Percentiles rank a stretch among this genome's conserved stretches.
Conservation (phyloP, 352 stramenopile genomes). For the Globisporangium spiculum region DNA sequence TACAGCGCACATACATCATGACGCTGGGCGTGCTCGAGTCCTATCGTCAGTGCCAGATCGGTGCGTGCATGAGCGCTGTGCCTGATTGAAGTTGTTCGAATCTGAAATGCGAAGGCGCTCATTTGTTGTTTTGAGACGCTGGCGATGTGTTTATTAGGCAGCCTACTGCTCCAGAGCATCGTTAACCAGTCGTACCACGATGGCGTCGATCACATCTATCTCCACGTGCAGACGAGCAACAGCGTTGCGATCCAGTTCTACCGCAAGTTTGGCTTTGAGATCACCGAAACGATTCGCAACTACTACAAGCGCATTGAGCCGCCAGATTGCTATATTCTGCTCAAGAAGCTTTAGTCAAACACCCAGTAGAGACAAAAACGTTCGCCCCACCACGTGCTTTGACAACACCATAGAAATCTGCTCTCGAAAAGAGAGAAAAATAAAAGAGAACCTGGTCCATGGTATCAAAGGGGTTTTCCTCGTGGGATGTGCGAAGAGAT, state of each 20-base stretch:
- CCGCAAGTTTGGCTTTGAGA: conserved; percentile 78
- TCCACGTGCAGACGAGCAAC: conserved; percentile 95
- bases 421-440: no score
- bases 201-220: conserved; percentile 57
- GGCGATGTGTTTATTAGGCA: conserved; percentile 22
- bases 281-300: conserved; percentile 88
- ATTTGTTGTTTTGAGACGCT: conserved; percentile 7
- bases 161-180: conserved; percentile 38
- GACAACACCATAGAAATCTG: background rate
- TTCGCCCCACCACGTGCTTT: background rate
- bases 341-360: conserved; percentile 39
- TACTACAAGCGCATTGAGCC: conserved; percentile 95
- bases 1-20: conserved; percentile 92
- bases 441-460: no score
- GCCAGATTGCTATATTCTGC: conserved; percentile 91
- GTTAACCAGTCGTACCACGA: conserved; percentile 34
- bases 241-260: conserved; percentile 92
- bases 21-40: conserved; percentile 89
- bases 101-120: background rate
- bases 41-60: conserved; percentile 84
- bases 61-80: conserved; percentile 18
- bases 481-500: no score
- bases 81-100: no score
- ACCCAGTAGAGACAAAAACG: background rate
- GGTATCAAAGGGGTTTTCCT: no score